Base-by-base conservation (phyloP, 1,284 basidiomycete genomes). In the Singerocomus rubriflavus region DNA sequence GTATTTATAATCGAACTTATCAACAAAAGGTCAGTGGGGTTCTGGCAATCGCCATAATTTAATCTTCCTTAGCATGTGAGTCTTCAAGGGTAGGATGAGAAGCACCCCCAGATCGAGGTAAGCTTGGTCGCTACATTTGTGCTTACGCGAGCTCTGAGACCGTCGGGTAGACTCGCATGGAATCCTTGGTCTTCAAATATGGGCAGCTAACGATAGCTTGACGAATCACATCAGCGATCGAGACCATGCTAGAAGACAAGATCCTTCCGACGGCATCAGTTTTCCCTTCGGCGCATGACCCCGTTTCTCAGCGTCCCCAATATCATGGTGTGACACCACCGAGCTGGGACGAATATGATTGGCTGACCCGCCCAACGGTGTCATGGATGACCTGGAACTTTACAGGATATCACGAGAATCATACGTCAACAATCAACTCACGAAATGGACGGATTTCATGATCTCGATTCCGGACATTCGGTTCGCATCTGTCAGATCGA, bases 211-310 rank as follows among this genome's bases (percentile, higher is more conserved):
- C 9, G 35, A 35, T 29, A 29, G 16, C 6, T 16, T 43, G 2
- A 14, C 37, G 6, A 17, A 11, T 5, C 17, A 25, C 21, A 12
- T 33, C 36, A 40, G 38, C 21, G 14, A 6, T 5, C 12, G 7
- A 35, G 43, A 44, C 21, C 25, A 13, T 21, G 16, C 30, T 33
- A 16, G 34, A 30, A 42, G 47, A 43, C 41, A 59, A 54, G 59
- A 54, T 62, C 61, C 63, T 64, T 59, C 62, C 62, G 60, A 36
- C 11, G 26, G 35, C 26, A 29, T 46, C 48, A 44, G 42, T 44
- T 50, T 50, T 47, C 9, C 10, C 4, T 7, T 32, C 35, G 3
- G 32, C 30, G 39, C 31, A 13, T 13, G 30, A 8, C 37, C 17
- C 4, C 30, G 8, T 21, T 41, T 9, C 34, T 10, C 14, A 36